Base-by-base conservation (phyloP, 2,329 filamentous ascomycete species). In the Aspergillus latus region DNA sequence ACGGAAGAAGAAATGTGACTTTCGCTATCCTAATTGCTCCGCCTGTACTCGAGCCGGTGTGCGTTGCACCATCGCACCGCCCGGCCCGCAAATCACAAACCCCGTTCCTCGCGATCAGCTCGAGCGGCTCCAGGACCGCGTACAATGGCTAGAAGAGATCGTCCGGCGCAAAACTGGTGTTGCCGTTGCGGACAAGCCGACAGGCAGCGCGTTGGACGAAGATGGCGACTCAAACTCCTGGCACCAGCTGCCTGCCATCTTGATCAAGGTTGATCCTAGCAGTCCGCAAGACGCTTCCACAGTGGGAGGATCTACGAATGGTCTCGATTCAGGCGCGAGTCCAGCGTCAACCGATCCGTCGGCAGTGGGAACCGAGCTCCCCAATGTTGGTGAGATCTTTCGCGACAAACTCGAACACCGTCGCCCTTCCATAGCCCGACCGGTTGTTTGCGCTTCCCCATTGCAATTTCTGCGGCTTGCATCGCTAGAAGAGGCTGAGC, bases 1-100 rank as follows among this genome's bases (percentile, higher is more conserved):
- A 55, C 63, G 72, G 6, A 74, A 74, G 62, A 74, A 74, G 62
- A 74, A 74, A 67, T 74, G 72, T 58, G 72, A 74, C 57, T 74
- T 74, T 49, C 71, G 71, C 42, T 74, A 74, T 49, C 72, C 72
- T 30, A 74, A 74, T 57, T 74, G 72, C 52, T 73, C 71, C 29
- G 72, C 72, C 15, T 74, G 72, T 52, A 71, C 70, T 11, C 71
- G 72, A 46, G 72, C 72, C 37, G 71, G 72, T n/a, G 72, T 74
- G 26, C 71, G 72, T 45, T 74, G 72, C 55, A 74, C 72, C 36
- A 71, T 74, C 28, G 71, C 72, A 15, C 71, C 72, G 1, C 71
- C 71, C 8, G 72, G 72, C 4, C 69, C 72, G 9, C 71, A 72
- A 55, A 66, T 74, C 58, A 69, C 71, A 40, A 72, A 62, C 56